Conservation (phyloP, 2,329 filamentous ascomycete species). For the Pseudonectria buxi region DNA sequence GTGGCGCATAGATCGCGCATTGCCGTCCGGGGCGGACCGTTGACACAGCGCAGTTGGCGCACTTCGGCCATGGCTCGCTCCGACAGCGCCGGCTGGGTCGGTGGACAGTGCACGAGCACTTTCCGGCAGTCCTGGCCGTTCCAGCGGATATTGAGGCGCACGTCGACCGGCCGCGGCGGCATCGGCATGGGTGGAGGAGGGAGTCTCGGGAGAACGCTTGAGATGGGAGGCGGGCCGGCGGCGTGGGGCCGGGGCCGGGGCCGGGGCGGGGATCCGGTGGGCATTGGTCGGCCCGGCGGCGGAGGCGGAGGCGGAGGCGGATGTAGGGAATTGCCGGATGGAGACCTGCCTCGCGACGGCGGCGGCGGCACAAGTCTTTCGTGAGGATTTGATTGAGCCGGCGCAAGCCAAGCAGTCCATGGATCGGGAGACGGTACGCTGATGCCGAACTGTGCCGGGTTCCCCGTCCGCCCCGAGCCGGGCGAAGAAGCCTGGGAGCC, state of each 20-base stretch:
- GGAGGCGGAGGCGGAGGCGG: neutral
- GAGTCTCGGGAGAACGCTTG: neutral
- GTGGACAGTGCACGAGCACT: slow-evolving; percentile 21
- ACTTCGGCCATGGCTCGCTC: slow-evolving; percentile 15
- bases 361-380: too few relatives aligned
- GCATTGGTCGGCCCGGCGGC: neutral
- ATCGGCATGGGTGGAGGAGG: slow-evolving; percentile 2
- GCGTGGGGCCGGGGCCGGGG: neutral
- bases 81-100: slow-evolving; percentile 28
- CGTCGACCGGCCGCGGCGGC: slow-evolving; percentile 9
- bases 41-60: slow-evolving; percentile 7
- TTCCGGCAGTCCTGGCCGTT: slow-evolving; percentile 22
- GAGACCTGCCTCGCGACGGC: neutral
- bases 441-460: too few relatives aligned
- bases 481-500: neutral
- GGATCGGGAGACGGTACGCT: too few relatives aligned
- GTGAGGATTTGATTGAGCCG: too few relatives aligned
- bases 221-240: neutral
- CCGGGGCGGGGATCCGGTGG: neutral
- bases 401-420: too few relatives aligned
- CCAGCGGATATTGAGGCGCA: slow-evolving; percentile 24
- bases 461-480: neutral
- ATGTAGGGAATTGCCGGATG: neutral
- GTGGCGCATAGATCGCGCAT: slow-evolving; percentile 3
- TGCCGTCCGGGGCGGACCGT: slow-evolving; percentile 1